Percentiles rank a stretch among this genome's conserved stretches.
phyloP scores from a whole-genome alignment of 2,329 filamentous ascomycete genomes.

The Neopestalotiopsis sp. region DNA sequence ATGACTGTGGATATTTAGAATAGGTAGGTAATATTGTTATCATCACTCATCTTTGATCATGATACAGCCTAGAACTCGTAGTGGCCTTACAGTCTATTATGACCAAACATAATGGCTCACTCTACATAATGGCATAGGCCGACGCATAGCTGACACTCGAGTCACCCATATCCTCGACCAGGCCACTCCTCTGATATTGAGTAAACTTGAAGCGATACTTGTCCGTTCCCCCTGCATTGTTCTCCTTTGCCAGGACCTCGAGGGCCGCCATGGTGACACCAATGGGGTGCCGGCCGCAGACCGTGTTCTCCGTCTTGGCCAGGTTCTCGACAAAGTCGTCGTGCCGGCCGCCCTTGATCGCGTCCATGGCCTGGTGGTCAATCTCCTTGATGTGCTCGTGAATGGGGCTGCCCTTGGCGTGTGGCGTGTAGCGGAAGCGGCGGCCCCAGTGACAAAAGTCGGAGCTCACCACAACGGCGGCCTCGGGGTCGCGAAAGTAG shows the following conservation, averaged over 20 bases:
- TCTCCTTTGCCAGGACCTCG: slow-evolving; percentile 61
- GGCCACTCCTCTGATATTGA: slow-evolving; percentile 83
- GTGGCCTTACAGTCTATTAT: background rate
- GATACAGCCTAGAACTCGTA: too few species aligned
- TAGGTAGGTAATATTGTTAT: too few species aligned
- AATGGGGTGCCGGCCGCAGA: slow-evolving; percentile 94
- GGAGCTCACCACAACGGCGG: slow-evolving; percentile 86
- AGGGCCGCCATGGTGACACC: slow-evolving; percentile 89
- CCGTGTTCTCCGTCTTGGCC: slow-evolving; percentile 79
- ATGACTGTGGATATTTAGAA: too few species aligned
- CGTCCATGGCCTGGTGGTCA: slow-evolving; percentile 83
- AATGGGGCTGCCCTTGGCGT: slow-evolving; percentile 65
- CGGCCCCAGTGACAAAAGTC: slow-evolving; percentile 97
- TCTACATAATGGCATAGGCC: slow-evolving; percentile 78
- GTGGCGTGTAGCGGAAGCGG: slow-evolving; percentile 84
- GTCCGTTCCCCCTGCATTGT: slow-evolving; percentile 30
- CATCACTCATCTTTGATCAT: too few species aligned
- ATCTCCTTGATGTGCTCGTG: slow-evolving; percentile 84
- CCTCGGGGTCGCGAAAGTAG: slow-evolving; percentile 76
- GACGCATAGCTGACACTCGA: slow-evolving; percentile 96
- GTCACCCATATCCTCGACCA: slow-evolving; percentile 70
- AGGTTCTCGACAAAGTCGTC: slow-evolving; percentile 72
- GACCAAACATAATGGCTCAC: background rate
- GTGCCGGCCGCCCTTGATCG: slow-evolving; percentile 79
- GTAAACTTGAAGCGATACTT: slow-evolving; percentile 75